Evolutionary conservation across 495 filamentous ascomycete genomes (phyloP).

Genomic region (Amniculicola lignicola): DNA sequence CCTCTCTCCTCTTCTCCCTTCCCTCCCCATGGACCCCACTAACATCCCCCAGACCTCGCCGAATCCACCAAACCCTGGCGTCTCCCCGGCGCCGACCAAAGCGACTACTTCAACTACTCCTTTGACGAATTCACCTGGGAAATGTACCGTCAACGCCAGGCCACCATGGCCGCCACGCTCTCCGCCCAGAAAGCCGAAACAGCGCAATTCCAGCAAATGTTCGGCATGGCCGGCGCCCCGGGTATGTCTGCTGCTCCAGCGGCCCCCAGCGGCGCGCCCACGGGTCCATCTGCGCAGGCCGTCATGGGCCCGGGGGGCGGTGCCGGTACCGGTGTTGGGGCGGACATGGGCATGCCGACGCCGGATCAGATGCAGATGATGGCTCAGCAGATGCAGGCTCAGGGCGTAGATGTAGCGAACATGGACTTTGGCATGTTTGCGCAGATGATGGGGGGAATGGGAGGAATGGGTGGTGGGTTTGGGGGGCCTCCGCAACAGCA

Average conservation of each 20-base stretch:
- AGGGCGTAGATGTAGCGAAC: constrained; percentile 76
- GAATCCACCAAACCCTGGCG: constrained; percentile 93
- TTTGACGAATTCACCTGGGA: constrained; percentile 99
- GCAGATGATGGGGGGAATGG: constrained; percentile 31
- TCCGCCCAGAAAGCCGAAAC: constrained; percentile 77
- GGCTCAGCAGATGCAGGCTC: constrained; percentile 48
- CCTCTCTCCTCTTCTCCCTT: neutral
- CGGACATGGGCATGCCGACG: constrained; percentile 46
- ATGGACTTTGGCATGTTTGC: constrained; percentile 56
- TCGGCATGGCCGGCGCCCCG: constrained; percentile 66
- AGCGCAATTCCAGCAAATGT: constrained; percentile 83
- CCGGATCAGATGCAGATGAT: constrained; percentile 31
- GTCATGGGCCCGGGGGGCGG: constrained; percentile 15
- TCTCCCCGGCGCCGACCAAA: constrained; percentile 88
- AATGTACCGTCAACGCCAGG: constrained; percentile 86
- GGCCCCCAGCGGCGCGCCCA: constrained; percentile 34
- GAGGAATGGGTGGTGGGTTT: constrained; percentile 8
- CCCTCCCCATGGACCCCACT: neutral
- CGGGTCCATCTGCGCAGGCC: constrained; percentile 16
- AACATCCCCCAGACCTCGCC: constrained; percentile 58
- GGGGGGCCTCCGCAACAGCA: constrained; percentile 7
- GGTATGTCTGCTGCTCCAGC: constrained; percentile 61
- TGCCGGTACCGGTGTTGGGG: constrained; percentile 30
- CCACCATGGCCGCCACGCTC: constrained; percentile 68
- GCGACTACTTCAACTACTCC: constrained; percentile 98